Evolutionary conservation across 805 yeast species (phyloP), one percentile per base, ranked within the genome.

Genomic region (Candida jianshihensis): DNA sequence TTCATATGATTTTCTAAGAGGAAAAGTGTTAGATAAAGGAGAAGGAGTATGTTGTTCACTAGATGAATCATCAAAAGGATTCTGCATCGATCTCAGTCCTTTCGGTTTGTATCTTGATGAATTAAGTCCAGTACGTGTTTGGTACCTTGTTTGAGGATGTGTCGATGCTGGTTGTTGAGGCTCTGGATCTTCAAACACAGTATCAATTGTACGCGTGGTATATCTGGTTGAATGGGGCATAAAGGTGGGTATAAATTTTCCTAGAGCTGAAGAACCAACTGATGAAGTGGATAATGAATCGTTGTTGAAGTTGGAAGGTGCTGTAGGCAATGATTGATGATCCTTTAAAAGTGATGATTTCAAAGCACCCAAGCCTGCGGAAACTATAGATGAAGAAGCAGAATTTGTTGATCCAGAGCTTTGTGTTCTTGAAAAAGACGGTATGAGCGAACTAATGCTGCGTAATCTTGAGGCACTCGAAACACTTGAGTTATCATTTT

Each of bases 111-210:
- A 51, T 13, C 47, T 20, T 22, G 42, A 16, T 15, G 43, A 29
- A 31, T 29, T 43, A 36, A 32, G 35, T 38, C 5, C 36, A 13
- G 26, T 24, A 29, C 29, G 37, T 40, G 14, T 38, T 32, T 4
- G 32, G 20, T 34, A 37, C 16, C 34, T 33, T 21, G 20, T 9
- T 29, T 33, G 8, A 34, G 8, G 6, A 15, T 21, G n/a, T 30
- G 9, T 19, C 6, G 25, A 14, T 24, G 8, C 26, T n/a, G 44
- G 25, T 6, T 34, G 25, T 25, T 44, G 37, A 6, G 44, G 25
- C 32, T 53, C 56, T 2, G 45, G 33, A 11, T 49, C 57, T 34
- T 53, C 57, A 26, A 43, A 39, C n/a, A 53, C 54, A 1, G 57
- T 53, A 16, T 53, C 56, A 13, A 51, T 51, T 3, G 45, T 44